These are phyloP conservation scores for Penicillium griseofulvum DNA, from an alignment of 2,329 filamentous ascomycete species.

Conservation along the genomic window DNA sequence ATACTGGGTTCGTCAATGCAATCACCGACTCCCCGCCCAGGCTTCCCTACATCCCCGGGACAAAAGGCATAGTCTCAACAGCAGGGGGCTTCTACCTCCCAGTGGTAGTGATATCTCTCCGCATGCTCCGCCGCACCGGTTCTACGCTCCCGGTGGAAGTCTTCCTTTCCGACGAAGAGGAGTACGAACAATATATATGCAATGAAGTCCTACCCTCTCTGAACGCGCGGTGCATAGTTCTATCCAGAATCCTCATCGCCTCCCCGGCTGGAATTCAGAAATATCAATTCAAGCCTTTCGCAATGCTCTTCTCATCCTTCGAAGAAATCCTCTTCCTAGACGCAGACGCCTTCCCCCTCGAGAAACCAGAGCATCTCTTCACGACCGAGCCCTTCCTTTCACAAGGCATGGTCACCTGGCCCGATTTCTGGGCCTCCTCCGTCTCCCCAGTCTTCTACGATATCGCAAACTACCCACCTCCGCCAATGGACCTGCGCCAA, in stretches of 20 bases:
- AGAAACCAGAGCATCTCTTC: constrained; percentile 45
- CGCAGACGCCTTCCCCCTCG: constrained; percentile 47
- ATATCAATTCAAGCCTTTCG: constrained; percentile 51
- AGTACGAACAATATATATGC: constrained; percentile 46
- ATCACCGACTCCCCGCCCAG: constrained; percentile 27
- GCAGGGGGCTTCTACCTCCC: constrained; percentile 46
- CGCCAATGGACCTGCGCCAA: constrained; percentile 32
- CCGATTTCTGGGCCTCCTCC: constrained; percentile 44
- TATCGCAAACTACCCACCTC: constrained; percentile 37
- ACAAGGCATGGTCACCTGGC: constrained; percentile 36
- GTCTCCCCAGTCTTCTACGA: constrained; percentile 47
- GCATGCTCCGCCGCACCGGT: constrained; percentile 46
- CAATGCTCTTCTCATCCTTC: constrained; percentile 52
- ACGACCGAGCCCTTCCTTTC: constrained; percentile 41
- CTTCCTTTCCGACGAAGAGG: constrained; percentile 41
- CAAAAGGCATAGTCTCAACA: constrained; percentile 48
- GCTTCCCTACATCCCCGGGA: constrained; percentile 36
- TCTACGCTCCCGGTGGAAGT: constrained; percentile 48
- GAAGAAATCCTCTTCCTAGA: constrained; percentile 51
- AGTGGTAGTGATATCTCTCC: constrained; percentile 45
- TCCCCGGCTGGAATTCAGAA: constrained; percentile 36
- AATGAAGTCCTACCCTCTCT: constrained; percentile 43
- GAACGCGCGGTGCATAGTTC: constrained; percentile 45
- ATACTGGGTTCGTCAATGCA: constrained; percentile 35
- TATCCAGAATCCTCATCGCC: constrained; percentile 43